Percentiles rank a stretch among this genome's conserved stretches.
These are phyloP conservation scores for Lepidium aucheri DNA, from an alignment of 345 rosid species.

Conservation along the genomic window DNA sequence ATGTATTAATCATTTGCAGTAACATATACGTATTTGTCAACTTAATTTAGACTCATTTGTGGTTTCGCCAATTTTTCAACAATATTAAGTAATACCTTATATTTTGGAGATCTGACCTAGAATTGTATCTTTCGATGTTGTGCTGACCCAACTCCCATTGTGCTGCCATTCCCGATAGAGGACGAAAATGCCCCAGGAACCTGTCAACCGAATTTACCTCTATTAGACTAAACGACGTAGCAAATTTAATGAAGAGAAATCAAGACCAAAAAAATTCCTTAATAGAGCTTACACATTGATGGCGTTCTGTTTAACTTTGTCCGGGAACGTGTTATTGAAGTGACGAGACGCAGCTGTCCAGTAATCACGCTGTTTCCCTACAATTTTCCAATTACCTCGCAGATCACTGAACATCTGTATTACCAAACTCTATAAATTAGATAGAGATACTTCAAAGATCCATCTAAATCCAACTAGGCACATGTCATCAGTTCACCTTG, in stretches of 20 bases:
- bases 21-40: not conserved
- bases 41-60: no score
- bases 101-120: constrained; percentile 20
- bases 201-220: constrained; percentile 13
- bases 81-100: constrained; percentile 14
- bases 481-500: constrained; percentile 41
- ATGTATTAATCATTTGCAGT: no score
- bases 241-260: not conserved
- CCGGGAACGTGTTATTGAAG: constrained; percentile 17
- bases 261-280: not conserved
- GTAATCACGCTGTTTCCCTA: constrained; percentile 8
- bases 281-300: constrained; percentile 25
- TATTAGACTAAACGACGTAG: not conserved
- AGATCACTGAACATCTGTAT: constrained; percentile 22
- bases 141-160: constrained; percentile 17
- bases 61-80: not conserved
- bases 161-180: constrained; percentile 14
- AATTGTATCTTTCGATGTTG: constrained; percentile 13
- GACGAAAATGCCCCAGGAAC: constrained; percentile 27
- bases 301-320: constrained; percentile 21
- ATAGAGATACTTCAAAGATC: not conserved
- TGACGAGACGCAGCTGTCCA: constrained; percentile 17
- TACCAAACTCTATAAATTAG: not conserved
- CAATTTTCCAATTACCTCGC: constrained; percentile 24
- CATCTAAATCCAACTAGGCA: not conserved